Evolutionary conservation across 352 stramenopile species (phyloP).

Genomic region (Globisporangium emineosum): DNA sequence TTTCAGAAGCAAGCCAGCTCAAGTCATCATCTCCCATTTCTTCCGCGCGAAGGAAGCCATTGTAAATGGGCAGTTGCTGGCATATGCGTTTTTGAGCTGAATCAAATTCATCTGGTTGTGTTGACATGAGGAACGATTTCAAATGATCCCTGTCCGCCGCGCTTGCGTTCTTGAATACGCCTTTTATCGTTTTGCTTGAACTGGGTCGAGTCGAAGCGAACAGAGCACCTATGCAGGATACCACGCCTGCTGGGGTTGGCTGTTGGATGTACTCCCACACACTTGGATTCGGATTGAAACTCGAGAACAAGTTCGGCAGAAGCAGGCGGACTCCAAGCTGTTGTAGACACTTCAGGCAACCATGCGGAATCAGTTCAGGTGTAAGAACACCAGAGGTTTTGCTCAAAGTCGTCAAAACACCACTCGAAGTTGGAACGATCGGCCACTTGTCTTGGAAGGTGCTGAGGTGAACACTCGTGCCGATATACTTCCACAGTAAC

Average conservation of each 20-base stretch:
- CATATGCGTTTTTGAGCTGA: conserved; percentile 30
- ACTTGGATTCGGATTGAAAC: conserved; percentile 44
- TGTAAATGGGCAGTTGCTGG: conserved; percentile 49
- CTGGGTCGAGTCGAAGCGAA: neutral
- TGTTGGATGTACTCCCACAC: conserved; percentile 79
- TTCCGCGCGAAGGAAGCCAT: conserved; percentile 25
- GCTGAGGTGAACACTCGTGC: conserved; percentile 35
- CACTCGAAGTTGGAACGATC: conserved; percentile 55
- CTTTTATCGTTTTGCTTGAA: conserved; percentile 14
- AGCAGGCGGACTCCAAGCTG: conserved; percentile 53
- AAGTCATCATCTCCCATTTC: conserved; percentile 20
- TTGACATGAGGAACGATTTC: conserved; percentile 41
- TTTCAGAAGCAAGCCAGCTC: conserved; percentile 20
- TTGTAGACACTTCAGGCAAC: conserved; percentile 37
- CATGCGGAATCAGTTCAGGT: conserved; percentile 46
- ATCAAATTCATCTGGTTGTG: conserved; percentile 33
- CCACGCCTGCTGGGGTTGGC: conserved; percentile 48
- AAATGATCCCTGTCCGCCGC: conserved; percentile 37
- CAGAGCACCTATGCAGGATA: conserved; percentile 38
- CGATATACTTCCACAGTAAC: conserved; percentile 59
- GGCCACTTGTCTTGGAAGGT: conserved; percentile 63
- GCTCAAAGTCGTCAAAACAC: conserved; percentile 38
- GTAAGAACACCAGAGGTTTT: conserved; percentile 43
- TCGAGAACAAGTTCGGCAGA: conserved; percentile 49
- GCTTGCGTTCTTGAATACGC: conserved; percentile 21